These are phyloP conservation scores for Epicoccum nigrum DNA, from an alignment of 2,329 filamentous ascomycete genomes.

Conservation along the genomic window DNA sequence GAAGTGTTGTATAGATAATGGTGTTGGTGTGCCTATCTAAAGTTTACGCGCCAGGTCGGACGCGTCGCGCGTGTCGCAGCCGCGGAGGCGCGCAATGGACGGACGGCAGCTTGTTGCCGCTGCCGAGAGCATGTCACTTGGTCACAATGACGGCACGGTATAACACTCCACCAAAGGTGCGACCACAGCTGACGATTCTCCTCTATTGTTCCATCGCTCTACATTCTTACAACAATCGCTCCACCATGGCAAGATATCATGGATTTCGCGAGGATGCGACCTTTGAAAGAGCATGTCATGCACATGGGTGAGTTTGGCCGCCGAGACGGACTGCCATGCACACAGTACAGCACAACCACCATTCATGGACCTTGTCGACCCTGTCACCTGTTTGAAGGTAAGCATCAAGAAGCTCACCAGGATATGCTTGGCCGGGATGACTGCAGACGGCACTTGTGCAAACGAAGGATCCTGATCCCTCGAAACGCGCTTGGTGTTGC, in stretches of 20 bases:
- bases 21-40: too few relatives aligned
- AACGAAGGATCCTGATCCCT: too few relatives aligned
- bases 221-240: too few relatives aligned
- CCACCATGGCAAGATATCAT: too few relatives aligned
- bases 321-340: too few relatives aligned
- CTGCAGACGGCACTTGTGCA: not conserved
- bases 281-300: too few relatives aligned
- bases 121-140: not conserved
- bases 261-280: too few relatives aligned
- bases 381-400: not conserved
- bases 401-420: not conserved
- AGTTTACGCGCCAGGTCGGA: conserved; percentile 11
- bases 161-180: not conserved
- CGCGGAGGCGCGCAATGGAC: conserved; percentile 17
- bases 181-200: not conserved
- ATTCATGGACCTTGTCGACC: too few relatives aligned
- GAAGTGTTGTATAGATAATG: too few relatives aligned
- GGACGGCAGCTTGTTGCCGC: not conserved
- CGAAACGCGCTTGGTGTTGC: conserved; percentile 12
- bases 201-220: not conserved
- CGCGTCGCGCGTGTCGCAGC: conserved; percentile 21
- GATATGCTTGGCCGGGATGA: not conserved
- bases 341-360: too few relatives aligned
- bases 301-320: too few relatives aligned
- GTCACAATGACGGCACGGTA: conserved; percentile 8